Evolutionary conservation across 164 flowering plant species (phyloP), one percentile per base, ranked within the genome.

Genomic region (Annona cherimola): DNA sequence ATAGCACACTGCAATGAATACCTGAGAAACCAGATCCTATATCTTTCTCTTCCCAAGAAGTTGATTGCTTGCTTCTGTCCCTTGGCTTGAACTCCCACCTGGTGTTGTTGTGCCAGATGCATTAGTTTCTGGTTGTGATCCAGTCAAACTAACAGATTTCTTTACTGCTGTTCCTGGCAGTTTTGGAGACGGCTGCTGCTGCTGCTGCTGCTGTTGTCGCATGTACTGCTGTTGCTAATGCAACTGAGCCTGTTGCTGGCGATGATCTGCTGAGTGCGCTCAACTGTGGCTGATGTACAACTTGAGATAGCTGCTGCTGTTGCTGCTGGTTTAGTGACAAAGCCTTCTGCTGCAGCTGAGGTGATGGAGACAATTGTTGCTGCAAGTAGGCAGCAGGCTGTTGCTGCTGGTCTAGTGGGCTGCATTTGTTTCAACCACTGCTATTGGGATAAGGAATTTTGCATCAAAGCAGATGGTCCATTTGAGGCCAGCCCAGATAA

Each of bases 101-200:
- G 97, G 92, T 16, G 97, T 90, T 42, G 95, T 88, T 71, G 91
- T 77, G 50, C 95, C 94, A 63, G 98, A 92, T 69, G 86, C 94
- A 71, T 96, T 87, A 67, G 96, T 91, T 84, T 88, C 92, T 14
- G 96, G 97, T 77, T 94, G 97, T 54, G 95, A 94, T 75, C 95
- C 98, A 0, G 96, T 88, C 77, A 89, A 82, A 83, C 95, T 94
- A 20, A 87, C 54, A 71, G 97, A 81, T 76, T 87, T 94, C 76
- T 94, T 96, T 72, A 90, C 90, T 50, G 83, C 50, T 0, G 85
- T 84, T 9, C 84, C 90, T 19, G 76, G 74, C 78, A 85, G 77
- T 79, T 90, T 86, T 2, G 98, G 99, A 68, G 99, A 92, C 73
- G 82, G 90, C 78, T 90, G 93, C 67, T 83, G 84, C 44, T 83